These are phyloP conservation scores for Aciculosporium take DNA, from an alignment of 2,329 filamentous ascomycete genomes.

Conservation along the genomic window DNA sequence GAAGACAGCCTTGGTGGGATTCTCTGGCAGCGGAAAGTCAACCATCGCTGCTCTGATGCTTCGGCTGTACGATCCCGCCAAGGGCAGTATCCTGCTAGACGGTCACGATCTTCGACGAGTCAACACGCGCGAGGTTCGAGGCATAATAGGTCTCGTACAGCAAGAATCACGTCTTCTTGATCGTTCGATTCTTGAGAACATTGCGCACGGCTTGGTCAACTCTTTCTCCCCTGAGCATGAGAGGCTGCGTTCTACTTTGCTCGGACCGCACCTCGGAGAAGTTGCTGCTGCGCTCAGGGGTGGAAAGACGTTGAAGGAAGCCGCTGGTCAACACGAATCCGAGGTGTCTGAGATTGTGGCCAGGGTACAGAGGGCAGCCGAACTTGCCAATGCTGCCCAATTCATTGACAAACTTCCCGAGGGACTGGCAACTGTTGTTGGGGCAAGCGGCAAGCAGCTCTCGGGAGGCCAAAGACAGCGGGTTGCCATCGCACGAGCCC, in stretches of 20 bases:
- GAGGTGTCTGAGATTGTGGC: neutral
- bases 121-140: slow-evolving; percentile 42
- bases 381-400: neutral
- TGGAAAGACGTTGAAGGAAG: neutral
- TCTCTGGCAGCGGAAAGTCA: slow-evolving; percentile 54
- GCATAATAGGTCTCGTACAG: slow-evolving; percentile 43
- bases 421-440: slow-evolving; percentile 23
- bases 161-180: slow-evolving; percentile 50
- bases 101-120: slow-evolving; percentile 33
- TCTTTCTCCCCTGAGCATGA: slow-evolving; percentile 31
- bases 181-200: slow-evolving; percentile 37
- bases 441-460: slow-evolving; percentile 44
- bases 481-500: slow-evolving; percentile 36
- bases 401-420: neutral
- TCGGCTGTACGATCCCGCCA: slow-evolving; percentile 45
- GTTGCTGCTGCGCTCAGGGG: neutral
- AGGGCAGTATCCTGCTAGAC: slow-evolving; percentile 24
- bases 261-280: neutral
- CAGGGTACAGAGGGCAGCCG: neutral
- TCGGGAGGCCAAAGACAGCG: slow-evolving; percentile 52
- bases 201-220: slow-evolving; percentile 26
- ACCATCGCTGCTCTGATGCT: slow-evolving; percentile 52
- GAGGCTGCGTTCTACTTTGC: slow-evolving; percentile 15
- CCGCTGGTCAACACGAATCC: neutral
- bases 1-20: slow-evolving; percentile 55